These are phyloP conservation scores for Solanum chmielewskii DNA, from an alignment of 257 asterid species.

Conservation along the genomic window DNA sequence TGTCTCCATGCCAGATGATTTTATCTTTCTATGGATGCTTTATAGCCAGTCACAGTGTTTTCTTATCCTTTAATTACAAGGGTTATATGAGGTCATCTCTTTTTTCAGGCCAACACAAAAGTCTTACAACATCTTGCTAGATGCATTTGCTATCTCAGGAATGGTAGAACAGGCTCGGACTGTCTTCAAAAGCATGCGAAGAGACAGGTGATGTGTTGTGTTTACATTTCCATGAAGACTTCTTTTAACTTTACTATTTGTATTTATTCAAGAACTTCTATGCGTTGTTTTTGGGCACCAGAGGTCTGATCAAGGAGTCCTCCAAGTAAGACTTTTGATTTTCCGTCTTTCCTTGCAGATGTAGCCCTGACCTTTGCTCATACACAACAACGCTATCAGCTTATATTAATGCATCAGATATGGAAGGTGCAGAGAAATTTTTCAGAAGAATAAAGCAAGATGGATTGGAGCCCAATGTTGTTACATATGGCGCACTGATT, in stretches of 20 bases:
- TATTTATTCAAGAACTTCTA: neutral
- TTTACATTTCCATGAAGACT: neutral
- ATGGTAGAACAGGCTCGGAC: slow-evolving; percentile 87
- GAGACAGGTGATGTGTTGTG: slow-evolving; percentile 53
- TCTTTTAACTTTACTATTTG: neutral
- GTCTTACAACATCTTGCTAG: slow-evolving; percentile 89
- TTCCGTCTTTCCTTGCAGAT: slow-evolving; percentile 21
- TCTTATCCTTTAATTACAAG: neutral
- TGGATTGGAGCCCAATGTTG: slow-evolving; percentile 57
- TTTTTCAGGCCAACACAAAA: slow-evolving; percentile 80
- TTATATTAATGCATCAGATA: slow-evolving; percentile 73
- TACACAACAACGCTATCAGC: slow-evolving; percentile 90
- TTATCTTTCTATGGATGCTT: neutral
- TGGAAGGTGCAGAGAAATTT: slow-evolving; percentile 91
- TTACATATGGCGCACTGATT: slow-evolving; percentile 69
- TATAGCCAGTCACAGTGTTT: neutral
- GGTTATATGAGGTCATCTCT: neutral
- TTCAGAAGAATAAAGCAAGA: slow-evolving; percentile 73
- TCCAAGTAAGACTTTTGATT: neutral
- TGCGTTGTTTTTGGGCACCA: neutral
- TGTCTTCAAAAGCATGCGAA: slow-evolving; percentile 96
- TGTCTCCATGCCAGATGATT: neutral
- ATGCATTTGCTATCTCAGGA: slow-evolving; percentile 97
- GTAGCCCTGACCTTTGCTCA: slow-evolving; percentile 79
- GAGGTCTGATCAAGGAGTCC: neutral